Evolutionary conservation across 352 stramenopile genomes (phyloP).

Genomic region (Globisporangium sylvaticum): DNA sequence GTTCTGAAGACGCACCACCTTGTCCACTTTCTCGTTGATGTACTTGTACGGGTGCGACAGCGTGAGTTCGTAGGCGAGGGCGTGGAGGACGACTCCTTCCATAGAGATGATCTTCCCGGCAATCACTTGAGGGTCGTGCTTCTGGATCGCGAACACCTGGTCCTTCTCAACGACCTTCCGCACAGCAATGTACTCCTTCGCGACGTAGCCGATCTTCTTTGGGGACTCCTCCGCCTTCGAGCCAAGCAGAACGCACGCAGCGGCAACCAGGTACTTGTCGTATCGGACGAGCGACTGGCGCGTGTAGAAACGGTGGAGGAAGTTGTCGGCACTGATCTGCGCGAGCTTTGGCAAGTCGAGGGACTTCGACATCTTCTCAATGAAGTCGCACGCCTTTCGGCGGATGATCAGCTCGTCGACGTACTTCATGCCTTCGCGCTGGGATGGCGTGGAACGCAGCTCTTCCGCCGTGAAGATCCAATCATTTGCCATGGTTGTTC

Average conservation of each 20-base stretch:
- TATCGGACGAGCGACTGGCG: constrained; percentile 80
- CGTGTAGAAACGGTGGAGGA: constrained; percentile 88
- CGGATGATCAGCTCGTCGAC: constrained; percentile 67
- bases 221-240: constrained; percentile 83
- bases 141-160: constrained; percentile 74
- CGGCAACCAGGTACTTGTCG: constrained; percentile 82
- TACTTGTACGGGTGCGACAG: constrained; percentile 84
- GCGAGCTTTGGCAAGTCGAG: constrained; percentile 79
- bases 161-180: constrained; percentile 71
- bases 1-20: constrained; percentile 61
- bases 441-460: constrained; percentile 59
- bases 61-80: constrained; percentile 80
- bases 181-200: constrained; percentile 68
- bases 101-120: constrained; percentile 79
- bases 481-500: constrained; percentile 42
- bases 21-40: constrained; percentile 86
- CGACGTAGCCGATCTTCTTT: constrained; percentile 76
- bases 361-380: constrained; percentile 80
- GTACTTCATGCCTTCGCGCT: constrained; percentile 73
- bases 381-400: constrained; percentile 77
- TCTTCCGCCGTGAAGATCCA: constrained; percentile 81
- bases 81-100: constrained; percentile 81
- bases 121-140: constrained; percentile 64
- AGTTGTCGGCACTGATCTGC: constrained; percentile 82
- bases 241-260: constrained; percentile 75